Percentiles rank a stretch among this genome's conserved stretches.
Evolutionary conservation across 768 basidiomycete species (phyloP).

Genomic region (Boletus huronensis): DNA sequence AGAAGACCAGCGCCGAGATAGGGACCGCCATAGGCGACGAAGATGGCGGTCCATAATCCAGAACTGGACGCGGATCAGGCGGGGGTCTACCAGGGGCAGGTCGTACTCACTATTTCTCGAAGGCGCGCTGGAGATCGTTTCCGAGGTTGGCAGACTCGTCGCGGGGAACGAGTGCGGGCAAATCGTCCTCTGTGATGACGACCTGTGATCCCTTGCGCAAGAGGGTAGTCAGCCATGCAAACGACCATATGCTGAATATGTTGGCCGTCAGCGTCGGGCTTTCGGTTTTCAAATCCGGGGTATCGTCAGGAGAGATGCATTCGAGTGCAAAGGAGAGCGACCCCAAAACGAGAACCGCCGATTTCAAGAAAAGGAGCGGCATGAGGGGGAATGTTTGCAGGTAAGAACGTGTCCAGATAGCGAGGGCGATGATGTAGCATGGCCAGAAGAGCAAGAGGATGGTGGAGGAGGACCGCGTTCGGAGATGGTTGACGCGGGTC

Average conservation of each 20-base stretch:
- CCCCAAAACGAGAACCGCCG: slow-evolving; percentile 42
- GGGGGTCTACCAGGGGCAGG: neutral
- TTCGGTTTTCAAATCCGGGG: slow-evolving; percentile 46
- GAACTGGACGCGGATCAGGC: slow-evolving; percentile 37
- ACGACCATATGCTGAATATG: slow-evolving; percentile 78
- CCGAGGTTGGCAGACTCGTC: slow-evolving; percentile 75
- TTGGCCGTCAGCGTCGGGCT: slow-evolving; percentile 76
- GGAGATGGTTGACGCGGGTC: slow-evolving; percentile 67
- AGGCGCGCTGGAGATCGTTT: slow-evolving; percentile 51
- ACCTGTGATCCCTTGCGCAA: slow-evolving; percentile 63
- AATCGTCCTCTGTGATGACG: slow-evolving; percentile 81
- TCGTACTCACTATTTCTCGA: slow-evolving; percentile 59
- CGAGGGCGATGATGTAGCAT: slow-evolving; percentile 45
- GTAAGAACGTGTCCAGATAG: slow-evolving; percentile 61
- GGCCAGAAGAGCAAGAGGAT: slow-evolving; percentile 84
- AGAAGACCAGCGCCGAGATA: slow-evolving; percentile 59
- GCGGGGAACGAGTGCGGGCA: slow-evolving; percentile 64
- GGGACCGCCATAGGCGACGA: slow-evolving; percentile 73
- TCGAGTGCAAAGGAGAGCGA: slow-evolving; percentile 61
- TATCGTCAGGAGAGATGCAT: slow-evolving; percentile 59
- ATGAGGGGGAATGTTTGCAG: slow-evolving; percentile 30
- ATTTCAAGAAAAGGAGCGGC: slow-evolving; percentile 44
- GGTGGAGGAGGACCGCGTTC: slow-evolving; percentile 66
- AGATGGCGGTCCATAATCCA: slow-evolving; percentile 69
- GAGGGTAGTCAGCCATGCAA: slow-evolving; percentile 82